Percentiles rank a stretch among this genome's conserved stretches.
Conservation (phyloP, 2,329 filamentous ascomycete species). For the Neonectria sp. region DNA sequence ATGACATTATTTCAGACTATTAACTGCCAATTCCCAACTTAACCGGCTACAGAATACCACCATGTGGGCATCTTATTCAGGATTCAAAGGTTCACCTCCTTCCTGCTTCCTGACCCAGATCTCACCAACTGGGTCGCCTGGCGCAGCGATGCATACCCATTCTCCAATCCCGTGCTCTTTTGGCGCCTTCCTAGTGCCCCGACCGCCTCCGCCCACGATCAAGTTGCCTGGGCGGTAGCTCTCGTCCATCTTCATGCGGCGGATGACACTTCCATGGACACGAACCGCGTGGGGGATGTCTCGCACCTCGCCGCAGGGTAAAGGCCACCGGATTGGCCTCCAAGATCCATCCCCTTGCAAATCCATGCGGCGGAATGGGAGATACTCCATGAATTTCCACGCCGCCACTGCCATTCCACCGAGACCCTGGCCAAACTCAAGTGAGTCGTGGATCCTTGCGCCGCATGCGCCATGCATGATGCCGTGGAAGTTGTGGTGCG, state of each 20-base stretch:
- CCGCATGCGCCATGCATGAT: constrained; percentile 71
- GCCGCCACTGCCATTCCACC: constrained; percentile 68
- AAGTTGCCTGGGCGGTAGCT: constrained; percentile 84
- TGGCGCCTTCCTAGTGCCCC: constrained; percentile 76
- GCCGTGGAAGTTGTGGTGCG: constrained; percentile 63
- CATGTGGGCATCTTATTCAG: neutral
- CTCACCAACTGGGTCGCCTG: constrained; percentile 79
- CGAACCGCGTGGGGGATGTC: constrained; percentile 80
- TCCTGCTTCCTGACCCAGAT: constrained; percentile 68
- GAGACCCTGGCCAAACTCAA: constrained; percentile 75
- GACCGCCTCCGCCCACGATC: constrained; percentile 83
- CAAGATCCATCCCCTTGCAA: constrained; percentile 80
- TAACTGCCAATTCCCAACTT: neutral
- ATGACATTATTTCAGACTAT: neutral
- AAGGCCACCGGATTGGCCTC: constrained; percentile 85
- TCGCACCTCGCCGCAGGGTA: constrained; percentile 83
- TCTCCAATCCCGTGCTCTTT: constrained; percentile 76
- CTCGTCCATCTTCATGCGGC: constrained; percentile 75
- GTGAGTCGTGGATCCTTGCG: constrained; percentile 78
- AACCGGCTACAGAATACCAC: neutral
- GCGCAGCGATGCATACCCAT: constrained; percentile 76
- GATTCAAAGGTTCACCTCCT: constrained; percentile 2
- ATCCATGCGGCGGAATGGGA: constrained; percentile 88
- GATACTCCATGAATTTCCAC: constrained; percentile 87
- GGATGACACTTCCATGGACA: constrained; percentile 82